phyloP scores from a whole-genome alignment of 108 stramenopile species.

The Fragilaria crotonensis region DNA sequence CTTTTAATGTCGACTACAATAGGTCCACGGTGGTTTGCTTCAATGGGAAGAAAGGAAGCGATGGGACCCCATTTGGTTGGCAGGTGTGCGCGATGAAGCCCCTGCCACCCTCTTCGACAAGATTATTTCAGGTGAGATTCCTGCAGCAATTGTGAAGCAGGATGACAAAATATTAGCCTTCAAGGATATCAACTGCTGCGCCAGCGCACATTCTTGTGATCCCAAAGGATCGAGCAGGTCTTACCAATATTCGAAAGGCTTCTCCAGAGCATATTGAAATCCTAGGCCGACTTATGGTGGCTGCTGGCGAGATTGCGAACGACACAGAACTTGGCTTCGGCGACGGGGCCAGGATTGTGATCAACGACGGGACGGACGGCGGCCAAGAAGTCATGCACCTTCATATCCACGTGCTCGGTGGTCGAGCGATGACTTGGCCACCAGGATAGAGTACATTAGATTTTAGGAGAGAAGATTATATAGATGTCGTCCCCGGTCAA shows the following conservation, averaged over 20 bases:
- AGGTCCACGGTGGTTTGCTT: constrained; percentile 29
- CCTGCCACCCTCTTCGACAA: constrained; percentile 94
- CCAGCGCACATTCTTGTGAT: constrained; percentile 96
- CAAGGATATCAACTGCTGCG: constrained; percentile 90
- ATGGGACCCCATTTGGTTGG: constrained; percentile 77
- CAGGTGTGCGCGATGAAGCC: constrained; percentile 65
- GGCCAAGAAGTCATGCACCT: constrained; percentile 94
- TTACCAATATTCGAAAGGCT: constrained; percentile 81
- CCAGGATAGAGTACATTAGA: constrained; percentile 24
- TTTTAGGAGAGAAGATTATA: neutral
- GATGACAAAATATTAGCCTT: constrained; percentile 95
- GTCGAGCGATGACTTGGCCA: constrained; percentile 63
- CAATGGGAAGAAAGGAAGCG: constrained; percentile 60
- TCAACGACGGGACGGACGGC: constrained; percentile 91
- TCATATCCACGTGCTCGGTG: constrained; percentile 91
- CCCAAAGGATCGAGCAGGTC: constrained; percentile 90
- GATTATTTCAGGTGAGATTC: constrained; percentile 86
- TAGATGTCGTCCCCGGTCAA: too few relatives aligned
- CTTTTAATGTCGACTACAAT: constrained; percentile 3
- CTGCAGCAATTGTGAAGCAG: constrained; percentile 87
- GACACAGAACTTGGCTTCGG: constrained; percentile 77
- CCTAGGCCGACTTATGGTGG: constrained; percentile 88
- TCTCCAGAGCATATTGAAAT: constrained; percentile 82
- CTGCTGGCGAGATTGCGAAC: constrained; percentile 86
- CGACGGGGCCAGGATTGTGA: constrained; percentile 83